These are phyloP conservation scores for Candida michaelii DNA, from an alignment of 805 yeast genomes.

Conservation along the genomic window DNA sequence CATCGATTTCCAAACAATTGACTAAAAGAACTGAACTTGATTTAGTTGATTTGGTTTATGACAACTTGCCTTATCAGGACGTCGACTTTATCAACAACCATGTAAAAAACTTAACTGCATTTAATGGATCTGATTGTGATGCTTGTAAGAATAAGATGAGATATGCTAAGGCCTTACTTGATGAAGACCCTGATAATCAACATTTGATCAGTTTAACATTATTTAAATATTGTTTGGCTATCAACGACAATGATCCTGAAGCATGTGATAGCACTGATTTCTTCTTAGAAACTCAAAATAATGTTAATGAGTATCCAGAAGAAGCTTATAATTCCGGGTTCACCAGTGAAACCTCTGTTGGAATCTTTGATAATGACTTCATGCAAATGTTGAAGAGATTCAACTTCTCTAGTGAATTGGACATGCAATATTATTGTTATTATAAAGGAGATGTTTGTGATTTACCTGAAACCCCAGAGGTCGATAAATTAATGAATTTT, in stretches of 20 bases:
- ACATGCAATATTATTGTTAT: constrained; percentile 56
- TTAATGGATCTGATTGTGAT: constrained; percentile 35
- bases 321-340: constrained; percentile 24
- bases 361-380: constrained; percentile 40
- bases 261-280: constrained; percentile 38
- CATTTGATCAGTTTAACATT: constrained; percentile 37
- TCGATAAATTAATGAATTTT: constrained; percentile 32
- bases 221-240: constrained; percentile 33
- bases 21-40: neutral
- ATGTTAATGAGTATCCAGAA: constrained; percentile 13
- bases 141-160: constrained; percentile 35
- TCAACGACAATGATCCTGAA: constrained; percentile 23
- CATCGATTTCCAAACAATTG: constrained; percentile 1
- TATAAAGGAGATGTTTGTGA: constrained; percentile 46
- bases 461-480: constrained; percentile 52
- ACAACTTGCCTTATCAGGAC: constrained; percentile 23
- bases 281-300: constrained; percentile 35
- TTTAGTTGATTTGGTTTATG: constrained; percentile 16
- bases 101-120: constrained; percentile 25
- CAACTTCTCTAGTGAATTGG: constrained; percentile 37
- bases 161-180: constrained; percentile 27
- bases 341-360: constrained; percentile 25
- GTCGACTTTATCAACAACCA: constrained; percentile 29
- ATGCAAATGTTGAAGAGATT: constrained; percentile 35
- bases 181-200: constrained; percentile 29